Base-by-base conservation (phyloP, 768 basidiomycete genomes). In the Podaxis sp. region DNA sequence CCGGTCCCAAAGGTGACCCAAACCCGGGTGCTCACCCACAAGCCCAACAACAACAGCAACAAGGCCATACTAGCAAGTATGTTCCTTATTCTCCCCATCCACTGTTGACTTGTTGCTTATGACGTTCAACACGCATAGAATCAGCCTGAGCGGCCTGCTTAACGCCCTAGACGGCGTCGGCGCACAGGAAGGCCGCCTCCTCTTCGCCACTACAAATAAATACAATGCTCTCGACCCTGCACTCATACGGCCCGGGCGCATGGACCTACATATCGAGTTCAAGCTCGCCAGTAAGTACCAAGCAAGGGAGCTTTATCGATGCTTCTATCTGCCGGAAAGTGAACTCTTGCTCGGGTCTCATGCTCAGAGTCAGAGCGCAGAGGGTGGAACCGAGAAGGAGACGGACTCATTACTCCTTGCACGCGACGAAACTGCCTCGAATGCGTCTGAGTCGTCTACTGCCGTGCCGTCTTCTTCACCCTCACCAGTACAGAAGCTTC, bases 241-340 rank as follows among this genome's bases (percentile, higher is more conserved):
- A 1, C 80, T 93, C 26, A 84, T 82, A 67, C 85, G 92, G 40
- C 88, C 91, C 0, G 92, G 92, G 24, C 86, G 92, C 12, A 87
- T 93, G 85, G 91, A 93, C 69, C 70, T 92, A 19, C 88, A 91
- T 67, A 76, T 93, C 62, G 86, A 92, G 69, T 93, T 92, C 75
- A 83, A 83, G 68, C 79, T 86, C 19, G 88, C 92, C 13, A 90
- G 87, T 70, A 80, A 76, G 63, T 85, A 81, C 74, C 90, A 93
- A 67, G 87, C 86, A 2, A 73, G 73, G 36, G 84, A 87, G 68
- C 76, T 93, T 7, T 93, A 86, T 73, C 81, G 76, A 36, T 79
- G 82, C 61, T 93, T 93, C 76, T 93, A 87, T 69, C 75, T 86
- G 15, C 85, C 86, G 6, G 66, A 73, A 26, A 66, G 69, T 8